Percentiles rank a stretch among this genome's conserved stretches.
Conservation (phyloP, 2,329 filamentous ascomycete species). For the Colletotrichum musicola region DNA sequence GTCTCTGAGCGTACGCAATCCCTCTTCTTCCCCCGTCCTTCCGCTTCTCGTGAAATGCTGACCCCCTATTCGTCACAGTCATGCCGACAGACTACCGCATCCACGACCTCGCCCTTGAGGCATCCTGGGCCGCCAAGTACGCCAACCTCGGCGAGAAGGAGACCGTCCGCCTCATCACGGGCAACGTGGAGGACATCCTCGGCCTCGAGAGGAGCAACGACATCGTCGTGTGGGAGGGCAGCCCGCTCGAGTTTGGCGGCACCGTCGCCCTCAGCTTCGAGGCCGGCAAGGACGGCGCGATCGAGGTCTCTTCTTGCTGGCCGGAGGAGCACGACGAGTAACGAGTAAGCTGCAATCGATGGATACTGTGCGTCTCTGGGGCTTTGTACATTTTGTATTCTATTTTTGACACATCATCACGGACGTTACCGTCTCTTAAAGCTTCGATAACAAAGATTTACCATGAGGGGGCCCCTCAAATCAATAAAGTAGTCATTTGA, state of each 20-base stretch:
- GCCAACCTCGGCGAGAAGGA: slow-evolving; percentile 50
- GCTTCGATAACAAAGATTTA: too few species aligned
- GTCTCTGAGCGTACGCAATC: slow-evolving; percentile 41
- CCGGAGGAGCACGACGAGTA: slow-evolving; percentile 32
- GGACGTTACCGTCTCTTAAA: too few species aligned
- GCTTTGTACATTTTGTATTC: not conserved
- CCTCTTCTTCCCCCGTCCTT: too few species aligned
- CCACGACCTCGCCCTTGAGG: slow-evolving; percentile 54
- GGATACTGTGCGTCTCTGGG: not conserved
- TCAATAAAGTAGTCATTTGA: too few species aligned
- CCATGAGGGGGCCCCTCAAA: too few species aligned
- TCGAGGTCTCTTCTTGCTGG: slow-evolving; percentile 50
- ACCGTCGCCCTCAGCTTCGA: slow-evolving; percentile 54
- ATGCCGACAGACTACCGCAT: slow-evolving; percentile 51
- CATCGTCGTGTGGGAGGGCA: slow-evolving; percentile 58
- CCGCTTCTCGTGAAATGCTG: not conserved
- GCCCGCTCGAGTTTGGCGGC: slow-evolving; percentile 55
- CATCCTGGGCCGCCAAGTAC: slow-evolving; percentile 55
- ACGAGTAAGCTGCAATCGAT: not conserved
- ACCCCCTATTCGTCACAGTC: slow-evolving; percentile 33
- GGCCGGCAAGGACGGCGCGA: slow-evolving; percentile 41
- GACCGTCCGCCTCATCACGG: slow-evolving; percentile 52
- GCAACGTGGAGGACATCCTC: slow-evolving; percentile 57
- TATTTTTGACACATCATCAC: not conserved
- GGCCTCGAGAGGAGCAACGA: slow-evolving; percentile 51